Conservation (phyloP, 2,329 filamentous ascomycete genomes). For the Aspergillus nomiae region DNA sequence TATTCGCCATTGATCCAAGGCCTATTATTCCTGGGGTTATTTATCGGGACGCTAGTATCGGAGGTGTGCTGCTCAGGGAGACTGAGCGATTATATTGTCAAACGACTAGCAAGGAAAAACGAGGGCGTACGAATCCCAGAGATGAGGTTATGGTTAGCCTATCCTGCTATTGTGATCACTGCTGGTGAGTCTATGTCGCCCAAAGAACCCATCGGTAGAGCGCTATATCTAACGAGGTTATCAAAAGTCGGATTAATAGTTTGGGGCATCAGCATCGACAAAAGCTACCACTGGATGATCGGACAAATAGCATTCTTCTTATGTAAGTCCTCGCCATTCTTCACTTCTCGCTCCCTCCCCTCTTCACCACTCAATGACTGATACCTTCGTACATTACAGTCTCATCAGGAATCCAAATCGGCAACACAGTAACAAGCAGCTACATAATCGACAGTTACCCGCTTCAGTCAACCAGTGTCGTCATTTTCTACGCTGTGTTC, state of each 20-base stretch:
- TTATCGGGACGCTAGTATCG: constrained; percentile 55
- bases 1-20: constrained; percentile 55
- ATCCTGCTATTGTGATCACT: constrained; percentile 54
- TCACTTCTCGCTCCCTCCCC: too few species aligned
- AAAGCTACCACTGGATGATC: constrained; percentile 58
- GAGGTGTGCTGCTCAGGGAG: constrained; percentile 56
- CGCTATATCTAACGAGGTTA: neutral
- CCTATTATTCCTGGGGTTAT: constrained; percentile 56
- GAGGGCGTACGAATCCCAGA: constrained; percentile 50
- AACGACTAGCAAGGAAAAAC: constrained; percentile 48
- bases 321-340: constrained; percentile 39
- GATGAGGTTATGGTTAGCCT: constrained; percentile 59
- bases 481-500: constrained; percentile 58
- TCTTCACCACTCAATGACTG: neutral
- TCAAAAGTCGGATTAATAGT: constrained; percentile 50
- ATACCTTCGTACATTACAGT: constrained; percentile 34
- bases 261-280: constrained; percentile 59
- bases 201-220: neutral
- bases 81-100: constrained; percentile 56
- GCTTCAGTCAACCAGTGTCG: constrained; percentile 55
- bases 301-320: constrained; percentile 59
- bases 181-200: constrained; percentile 32
- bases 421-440: constrained; percentile 55
- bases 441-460: constrained; percentile 61
- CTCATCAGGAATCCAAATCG: constrained; percentile 58